phyloP scores from a whole-genome alignment of 257 asterid genomes.

The Forsythia viridissima region DNA sequence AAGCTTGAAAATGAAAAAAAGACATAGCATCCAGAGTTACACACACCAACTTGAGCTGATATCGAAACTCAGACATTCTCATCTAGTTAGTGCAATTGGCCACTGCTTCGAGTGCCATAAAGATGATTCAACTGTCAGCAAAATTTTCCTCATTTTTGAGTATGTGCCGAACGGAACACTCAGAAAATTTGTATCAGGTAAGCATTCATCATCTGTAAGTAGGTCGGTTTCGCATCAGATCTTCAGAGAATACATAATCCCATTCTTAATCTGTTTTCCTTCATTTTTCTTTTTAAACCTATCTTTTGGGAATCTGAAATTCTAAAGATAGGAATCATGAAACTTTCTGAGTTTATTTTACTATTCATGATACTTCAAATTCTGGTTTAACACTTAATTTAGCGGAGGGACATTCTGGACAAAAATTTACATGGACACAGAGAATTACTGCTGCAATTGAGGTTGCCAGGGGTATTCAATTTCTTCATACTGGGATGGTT shows the following conservation, averaged over 20 bases:
- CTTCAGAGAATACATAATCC: neutral
- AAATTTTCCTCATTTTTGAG: conserved; percentile 64
- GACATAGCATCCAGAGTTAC: conserved; percentile 50
- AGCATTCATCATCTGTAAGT: neutral
- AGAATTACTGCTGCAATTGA: conserved; percentile 76
- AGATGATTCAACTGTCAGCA: conserved; percentile 60
- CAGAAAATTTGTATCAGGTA: conserved; percentile 66
- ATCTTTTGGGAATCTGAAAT: neutral
- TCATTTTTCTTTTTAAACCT: too few species aligned
- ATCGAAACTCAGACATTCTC: conserved; percentile 65
- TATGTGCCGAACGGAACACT: conserved; percentile 63
- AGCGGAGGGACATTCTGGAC: conserved; percentile 45
- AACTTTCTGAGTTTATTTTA: neutral
- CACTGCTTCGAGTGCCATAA: conserved; percentile 75
- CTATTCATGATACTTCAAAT: neutral
- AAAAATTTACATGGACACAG: conserved; percentile 62
- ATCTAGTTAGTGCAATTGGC: conserved; percentile 78
- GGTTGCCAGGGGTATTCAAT: conserved; percentile 70
- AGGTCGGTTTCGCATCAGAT: too few species aligned
- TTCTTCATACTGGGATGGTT: conserved; percentile 84
- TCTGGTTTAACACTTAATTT: conserved; percentile 3
- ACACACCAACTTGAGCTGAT: conserved; percentile 73
- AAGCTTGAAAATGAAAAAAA: conserved; percentile 58
- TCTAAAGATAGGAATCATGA: neutral
- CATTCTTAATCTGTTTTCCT: too few species aligned